Base-by-base conservation (phyloP, 305 asterid species). In the Fraxinus sp. region DNA sequence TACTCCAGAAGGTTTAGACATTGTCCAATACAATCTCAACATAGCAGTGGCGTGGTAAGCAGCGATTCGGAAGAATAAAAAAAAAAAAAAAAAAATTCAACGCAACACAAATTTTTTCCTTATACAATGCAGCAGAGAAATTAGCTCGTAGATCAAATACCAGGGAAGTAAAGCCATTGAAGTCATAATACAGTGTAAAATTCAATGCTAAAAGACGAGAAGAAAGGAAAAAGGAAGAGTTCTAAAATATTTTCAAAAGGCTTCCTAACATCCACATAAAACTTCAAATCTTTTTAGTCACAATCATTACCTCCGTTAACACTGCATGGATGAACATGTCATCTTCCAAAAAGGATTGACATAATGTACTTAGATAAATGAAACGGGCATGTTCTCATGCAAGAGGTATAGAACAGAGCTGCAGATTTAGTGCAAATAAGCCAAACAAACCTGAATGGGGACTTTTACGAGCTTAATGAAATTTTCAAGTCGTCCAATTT, bases 401-500 rank as follows among this genome's bases (percentile, higher is more conserved):
- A 8, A 46, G 70, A 46, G 28, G 10, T 5, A 32, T 28, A 70
- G 35, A 32, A 41, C 30, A 80, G 71, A 78, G 76, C 76, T 22
- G 77, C 35, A 74, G 26, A 11, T 33, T 66, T 14, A 16, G 55
- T 22, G 87, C 75, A 75, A 77, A 79, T 77, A 79, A 76, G 77
- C 75, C 33, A 82, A 81, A 86, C 86, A 55, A 84, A 95, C 99
- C 97, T 96, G 99, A 81, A 96, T 90, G 43, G 99, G 98, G 76
- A 94, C 92, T 77, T 92, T 87, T 85, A 89, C 97, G 79, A 86
- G 90, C 87, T 94, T 89, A 78, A 96, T 91, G 87, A 94, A 96
- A 85, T 83, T 89, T 82, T 90, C 94, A 81, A 96, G 97, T 77
- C 98, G 89, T 82, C 98, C 99, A 85, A 94, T 85, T 92, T 96